phyloP scores from a whole-genome alignment of 495 filamentous ascomycete genomes.

The Annulohypoxylon stygium region DNA sequence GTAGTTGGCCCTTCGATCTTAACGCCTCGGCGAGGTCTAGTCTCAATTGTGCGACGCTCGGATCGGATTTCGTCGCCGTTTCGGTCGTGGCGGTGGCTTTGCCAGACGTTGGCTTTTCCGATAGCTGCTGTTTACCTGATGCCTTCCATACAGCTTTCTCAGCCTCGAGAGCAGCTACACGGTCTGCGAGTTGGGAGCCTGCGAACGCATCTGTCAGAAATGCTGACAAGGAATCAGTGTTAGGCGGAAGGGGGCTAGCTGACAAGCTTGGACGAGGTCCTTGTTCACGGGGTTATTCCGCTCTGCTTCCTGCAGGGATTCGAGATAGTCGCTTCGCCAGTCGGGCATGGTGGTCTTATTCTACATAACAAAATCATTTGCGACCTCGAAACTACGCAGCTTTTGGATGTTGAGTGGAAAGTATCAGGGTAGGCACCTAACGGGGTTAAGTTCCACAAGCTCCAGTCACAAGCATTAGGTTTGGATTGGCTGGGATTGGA shows the following conservation, averaged over 20 bases:
- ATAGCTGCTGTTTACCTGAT: conserved; percentile 18
- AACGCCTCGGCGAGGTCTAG: conserved; percentile 80
- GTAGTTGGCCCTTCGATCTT: conserved; percentile 74
- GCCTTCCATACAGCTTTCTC: conserved; percentile 58
- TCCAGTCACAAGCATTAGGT: conserved; percentile 10
- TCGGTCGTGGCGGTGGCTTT: conserved; percentile 49
- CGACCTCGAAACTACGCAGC: conserved; percentile 14
- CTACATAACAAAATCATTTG: conserved; percentile 45
- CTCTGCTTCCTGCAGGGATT: conserved; percentile 58
- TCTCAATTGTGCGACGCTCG: conserved; percentile 63
- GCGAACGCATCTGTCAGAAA: conserved; percentile 38
- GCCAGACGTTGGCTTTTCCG: conserved; percentile 39
- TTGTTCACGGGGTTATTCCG: conserved; percentile 59
- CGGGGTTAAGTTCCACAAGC: conserved; percentile 23
- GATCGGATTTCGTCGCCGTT: conserved; percentile 41
- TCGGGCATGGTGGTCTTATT: conserved; percentile 53
- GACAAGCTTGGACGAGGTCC: conserved; percentile 62
- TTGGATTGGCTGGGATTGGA: conserved; percentile 8
- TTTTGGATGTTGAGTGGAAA: conserved; percentile 11
- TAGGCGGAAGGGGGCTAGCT: conserved; percentile 37
- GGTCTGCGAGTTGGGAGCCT: conserved; percentile 80
- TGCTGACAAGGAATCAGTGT: background rate
- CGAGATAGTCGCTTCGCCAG: conserved; percentile 63
- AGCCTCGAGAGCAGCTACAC: conserved; percentile 68
- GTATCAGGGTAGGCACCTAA: conserved; percentile 4